phyloP scores from a whole-genome alignment of 108 stramenopile genomes.

The Fragilaria radians region DNA sequence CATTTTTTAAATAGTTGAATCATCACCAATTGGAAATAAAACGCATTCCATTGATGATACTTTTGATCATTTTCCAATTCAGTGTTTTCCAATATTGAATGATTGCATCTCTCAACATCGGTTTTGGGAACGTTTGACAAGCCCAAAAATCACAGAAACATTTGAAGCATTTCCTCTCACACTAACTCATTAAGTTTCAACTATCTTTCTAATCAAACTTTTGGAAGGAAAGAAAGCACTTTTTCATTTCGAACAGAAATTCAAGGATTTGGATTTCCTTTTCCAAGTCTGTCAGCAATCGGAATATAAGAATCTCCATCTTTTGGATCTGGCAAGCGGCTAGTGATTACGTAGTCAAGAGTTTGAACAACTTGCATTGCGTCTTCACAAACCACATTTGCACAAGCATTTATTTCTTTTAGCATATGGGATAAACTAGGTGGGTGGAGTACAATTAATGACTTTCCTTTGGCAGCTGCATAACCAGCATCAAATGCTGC shows the following conservation, averaged over 20 bases:
- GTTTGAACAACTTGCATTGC: conserved; percentile 76
- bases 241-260: neutral
- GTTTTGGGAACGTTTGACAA: too few species aligned
- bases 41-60: too few species aligned
- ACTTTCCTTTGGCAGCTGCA: conserved; percentile 67
- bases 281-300: conserved; percentile 73
- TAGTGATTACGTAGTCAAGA: conserved; percentile 74
- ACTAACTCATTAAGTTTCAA: too few species aligned
- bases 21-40: too few species aligned
- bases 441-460: conserved; percentile 78
- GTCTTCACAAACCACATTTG: conserved; percentile 69
- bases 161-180: too few species aligned
- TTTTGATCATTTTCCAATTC: too few species aligned
- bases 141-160: too few species aligned
- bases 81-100: too few species aligned
- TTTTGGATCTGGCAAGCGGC: conserved; percentile 59
- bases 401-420: conserved; percentile 81
- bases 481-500: conserved; percentile 86
- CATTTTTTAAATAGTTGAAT: too few species aligned
- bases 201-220: too few species aligned
- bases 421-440: conserved; percentile 79
- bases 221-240: neutral
- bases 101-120: too few species aligned
- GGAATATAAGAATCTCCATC: conserved; percentile 69
- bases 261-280: conserved; percentile 83